Conservation (phyloP, 306 rosid genomes). For the Pachyrhizus erosus region DNA sequence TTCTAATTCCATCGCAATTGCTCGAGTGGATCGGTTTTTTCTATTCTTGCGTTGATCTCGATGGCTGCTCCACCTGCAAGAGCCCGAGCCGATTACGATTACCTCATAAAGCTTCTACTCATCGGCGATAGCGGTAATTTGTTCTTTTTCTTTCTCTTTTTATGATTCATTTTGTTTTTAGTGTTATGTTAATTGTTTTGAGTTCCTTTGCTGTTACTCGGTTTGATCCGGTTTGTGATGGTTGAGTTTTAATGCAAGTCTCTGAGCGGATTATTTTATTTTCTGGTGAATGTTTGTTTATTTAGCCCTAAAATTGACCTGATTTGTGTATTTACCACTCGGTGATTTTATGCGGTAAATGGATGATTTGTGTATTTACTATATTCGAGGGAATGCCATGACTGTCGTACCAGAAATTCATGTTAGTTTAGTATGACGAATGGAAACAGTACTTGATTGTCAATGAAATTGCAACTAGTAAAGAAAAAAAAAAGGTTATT, state of each 20-base stretch:
- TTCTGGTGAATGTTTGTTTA: neutral
- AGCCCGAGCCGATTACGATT: conserved; percentile 98
- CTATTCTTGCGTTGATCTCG: conserved; percentile 26
- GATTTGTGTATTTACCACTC: conserved; percentile 16
- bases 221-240: conserved; percentile 33
- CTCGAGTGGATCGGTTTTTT: no score
- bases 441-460: neutral
- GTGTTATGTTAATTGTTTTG: neutral
- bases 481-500: neutral
- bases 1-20: neutral
- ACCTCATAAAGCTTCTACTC: conserved; percentile 90
- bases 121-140: conserved; percentile 96
- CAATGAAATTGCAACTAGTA: neutral
- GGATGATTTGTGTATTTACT: neutral
- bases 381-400: neutral
- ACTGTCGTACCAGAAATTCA: neutral
- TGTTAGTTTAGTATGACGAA: neutral
- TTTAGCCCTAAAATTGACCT: neutral
- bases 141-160: neutral
- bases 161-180: neutral
- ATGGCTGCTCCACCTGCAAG: conserved; percentile 93
- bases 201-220: no score
- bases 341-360: conserved; percentile 11
- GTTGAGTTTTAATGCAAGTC: no score
- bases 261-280: no score